Percentiles rank a stretch among this genome's conserved stretches.
These are phyloP conservation scores for Gloeopeniophorella convolvens DNA, from an alignment of 768 basidiomycete genomes.

Conservation along the genomic window DNA sequence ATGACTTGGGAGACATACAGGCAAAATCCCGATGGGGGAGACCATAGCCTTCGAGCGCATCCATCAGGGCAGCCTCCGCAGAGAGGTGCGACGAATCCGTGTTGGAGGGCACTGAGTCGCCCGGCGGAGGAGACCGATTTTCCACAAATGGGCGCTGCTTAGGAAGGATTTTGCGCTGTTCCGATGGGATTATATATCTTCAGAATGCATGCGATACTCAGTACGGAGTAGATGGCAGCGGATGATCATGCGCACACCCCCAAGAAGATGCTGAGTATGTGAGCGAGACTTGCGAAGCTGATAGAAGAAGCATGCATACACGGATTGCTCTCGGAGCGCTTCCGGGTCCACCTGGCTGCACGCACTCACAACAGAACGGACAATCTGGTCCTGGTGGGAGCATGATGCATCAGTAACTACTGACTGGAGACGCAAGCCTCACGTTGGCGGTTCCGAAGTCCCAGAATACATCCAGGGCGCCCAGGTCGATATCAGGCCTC, in stretches of 20 bases:
- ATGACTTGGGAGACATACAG: background rate
- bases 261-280: background rate
- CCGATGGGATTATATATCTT: conserved; percentile 4
- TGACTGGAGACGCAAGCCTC: background rate
- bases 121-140: background rate
- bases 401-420: background rate
- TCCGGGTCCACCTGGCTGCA: background rate
- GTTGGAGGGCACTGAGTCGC: background rate
- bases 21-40: conserved; percentile 1
- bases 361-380: background rate
- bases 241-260: conserved; percentile 9
- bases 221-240: background rate
- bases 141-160: background rate
- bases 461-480: conserved; percentile 11
- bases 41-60: background rate
- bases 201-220: background rate
- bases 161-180: background rate
- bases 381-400: background rate
- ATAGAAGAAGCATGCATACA: background rate
- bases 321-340: background rate
- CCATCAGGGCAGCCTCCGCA: conserved; percentile 4
- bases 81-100: background rate
- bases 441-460: background rate
- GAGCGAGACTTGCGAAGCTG: background rate
- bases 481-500: background rate